Evolutionary conservation across 2,329 filamentous ascomycete genomes (phyloP), one percentile per base, ranked within the genome.

Genomic region (Colletotrichum neosansevieriae): DNA sequence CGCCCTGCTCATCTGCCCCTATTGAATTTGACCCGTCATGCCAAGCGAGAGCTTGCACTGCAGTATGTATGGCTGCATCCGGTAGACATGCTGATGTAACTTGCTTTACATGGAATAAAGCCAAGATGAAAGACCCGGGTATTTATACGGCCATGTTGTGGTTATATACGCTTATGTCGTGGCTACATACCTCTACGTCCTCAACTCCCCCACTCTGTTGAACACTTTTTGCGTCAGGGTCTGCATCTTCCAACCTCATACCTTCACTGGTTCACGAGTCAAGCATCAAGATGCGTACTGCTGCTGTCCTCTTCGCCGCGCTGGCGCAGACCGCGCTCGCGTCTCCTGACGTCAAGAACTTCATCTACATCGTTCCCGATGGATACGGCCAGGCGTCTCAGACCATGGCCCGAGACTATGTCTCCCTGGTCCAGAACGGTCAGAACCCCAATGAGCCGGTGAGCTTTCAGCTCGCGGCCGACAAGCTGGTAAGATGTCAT

Each of bases 301-400:
- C 64, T 29, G 13, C 58, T 6, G 38, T 64, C 38, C 4, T 62
- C 29, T 32, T 56, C 21, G 45, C 66, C 45, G 45, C 53, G 17
- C 45, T 71, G 51, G 60, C 53, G n/a, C 53, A 63, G 36, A 49
- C 63, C 24, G 60, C 42, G 3, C 13, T 70, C n/a, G 61, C 70
- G 2, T 53, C 38, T 36, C 34, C 69, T 6, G 29, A 64, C 65
- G 72, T 72, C 56, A 74, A 73, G 70, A 77, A 76, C 71, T 77
- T 77, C 70, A 76, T 78, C 67, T 77, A 78, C 64, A 72, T 78
- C 38, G 75, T 77, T 7, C 75, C 76, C 4, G 74, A 77, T 70
- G 75, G 75, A 47, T 78, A 75, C 63, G 74, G 76, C 11, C 70
- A 72, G 42, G 73, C 75, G 10, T 76, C 73, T 7, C 75, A 78